These are phyloP conservation scores for Zhuliangozyma blackwelliae DNA, from an alignment of 1,139 yeast genomes.

Conservation along the genomic window DNA sequence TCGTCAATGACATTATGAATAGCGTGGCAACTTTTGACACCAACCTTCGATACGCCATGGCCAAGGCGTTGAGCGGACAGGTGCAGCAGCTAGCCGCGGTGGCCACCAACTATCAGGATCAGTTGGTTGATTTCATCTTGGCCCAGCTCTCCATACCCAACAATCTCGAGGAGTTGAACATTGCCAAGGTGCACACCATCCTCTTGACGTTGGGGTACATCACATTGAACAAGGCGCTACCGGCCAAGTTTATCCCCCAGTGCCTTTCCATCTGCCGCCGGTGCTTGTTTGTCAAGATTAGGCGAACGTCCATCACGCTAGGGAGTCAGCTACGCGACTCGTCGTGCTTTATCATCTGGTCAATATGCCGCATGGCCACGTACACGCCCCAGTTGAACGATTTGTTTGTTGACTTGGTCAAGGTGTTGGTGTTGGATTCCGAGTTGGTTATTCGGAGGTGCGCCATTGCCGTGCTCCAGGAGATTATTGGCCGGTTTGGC, in stretches of 20 bases:
- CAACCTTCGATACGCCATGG: conserved; percentile 31
- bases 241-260: conserved; percentile 19
- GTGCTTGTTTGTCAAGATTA: conserved; percentile 53
- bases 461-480: conserved; percentile 83
- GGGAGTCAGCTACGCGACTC: conserved; percentile 81
- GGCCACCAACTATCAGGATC: conserved; percentile 35
- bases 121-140: conserved; percentile 24
- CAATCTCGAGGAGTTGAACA: conserved; percentile 6
- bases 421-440: conserved; percentile 60
- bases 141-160: conserved; percentile 18
- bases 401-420: conserved; percentile 36
- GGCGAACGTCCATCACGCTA: conserved; percentile 41
- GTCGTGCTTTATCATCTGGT: conserved; percentile 64
- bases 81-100: conserved; percentile 15
- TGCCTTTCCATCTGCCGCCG: conserved; percentile 31
- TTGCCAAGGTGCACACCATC: conserved; percentile 32
- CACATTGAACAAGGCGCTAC: conserved; percentile 25
- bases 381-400: conserved; percentile 10
- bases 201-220: conserved; percentile 35
- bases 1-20: conserved; percentile 27
- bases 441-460: conserved; percentile 78
- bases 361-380: conserved; percentile 27
- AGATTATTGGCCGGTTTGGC: conserved; percentile 75
- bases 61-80: conserved; percentile 30
- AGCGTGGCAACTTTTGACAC: conserved; percentile 24